A percentile compares a stretch with the other conserved stretches of the same genome.
These are phyloP conservation scores for Saussurea involucrata DNA, from an alignment of 129 eudicot species.

Conservation along the genomic window DNA sequence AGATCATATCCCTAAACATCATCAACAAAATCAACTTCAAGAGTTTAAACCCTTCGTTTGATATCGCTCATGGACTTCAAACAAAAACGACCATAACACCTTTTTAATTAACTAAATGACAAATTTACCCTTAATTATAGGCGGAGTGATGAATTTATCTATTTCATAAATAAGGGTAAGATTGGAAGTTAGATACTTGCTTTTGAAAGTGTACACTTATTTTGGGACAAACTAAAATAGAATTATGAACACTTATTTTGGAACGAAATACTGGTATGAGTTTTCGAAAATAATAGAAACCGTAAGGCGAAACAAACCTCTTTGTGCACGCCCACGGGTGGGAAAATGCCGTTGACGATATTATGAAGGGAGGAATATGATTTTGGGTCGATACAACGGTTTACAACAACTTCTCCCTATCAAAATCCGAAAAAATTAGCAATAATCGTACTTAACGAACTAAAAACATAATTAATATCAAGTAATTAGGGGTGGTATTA, in stretches of 20 bases:
- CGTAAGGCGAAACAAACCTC: conserved; percentile 41
- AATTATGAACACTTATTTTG: background rate
- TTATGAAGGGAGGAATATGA: conserved; percentile 71
- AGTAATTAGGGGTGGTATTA: background rate
- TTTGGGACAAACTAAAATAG: background rate
- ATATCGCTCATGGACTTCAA: too few species aligned
- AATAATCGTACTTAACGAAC: background rate
- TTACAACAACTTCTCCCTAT: conserved; percentile 87
- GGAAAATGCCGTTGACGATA: conserved; percentile 81
- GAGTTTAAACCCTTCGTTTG: background rate
- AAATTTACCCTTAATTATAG: background rate
- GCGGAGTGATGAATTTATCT: background rate
- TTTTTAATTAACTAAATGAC: background rate
- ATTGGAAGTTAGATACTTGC: background rate
- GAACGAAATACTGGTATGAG: background rate
- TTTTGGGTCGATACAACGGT: conserved; percentile 64
- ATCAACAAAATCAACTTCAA: background rate
- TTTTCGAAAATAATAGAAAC: background rate
- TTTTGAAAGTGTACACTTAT: background rate
- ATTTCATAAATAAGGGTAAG: background rate
- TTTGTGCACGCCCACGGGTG: conserved; percentile 41
- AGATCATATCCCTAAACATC: background rate
- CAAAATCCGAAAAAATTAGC: background rate
- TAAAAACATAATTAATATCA: background rate
- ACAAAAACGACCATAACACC: background rate